Conservation (phyloP, 108 stramenopile genomes). For the Aurantiochytrium sp. region DNA sequence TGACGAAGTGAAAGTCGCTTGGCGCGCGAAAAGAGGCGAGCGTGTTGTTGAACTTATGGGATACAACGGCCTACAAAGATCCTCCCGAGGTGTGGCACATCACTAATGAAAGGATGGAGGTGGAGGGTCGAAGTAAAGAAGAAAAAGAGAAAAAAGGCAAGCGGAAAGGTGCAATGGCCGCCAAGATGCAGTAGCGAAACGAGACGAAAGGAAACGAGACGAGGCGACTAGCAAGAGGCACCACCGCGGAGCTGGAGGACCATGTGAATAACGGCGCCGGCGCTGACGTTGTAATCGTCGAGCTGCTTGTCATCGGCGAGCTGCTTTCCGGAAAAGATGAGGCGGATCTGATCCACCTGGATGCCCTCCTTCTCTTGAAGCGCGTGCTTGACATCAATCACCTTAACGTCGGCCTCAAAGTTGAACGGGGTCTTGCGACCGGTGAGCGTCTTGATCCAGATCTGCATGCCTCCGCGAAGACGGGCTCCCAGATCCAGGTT, state of each 20-base stretch:
- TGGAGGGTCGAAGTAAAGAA: too few relatives aligned
- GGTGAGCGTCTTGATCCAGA: conserved; percentile 91
- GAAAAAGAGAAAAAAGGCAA: too few relatives aligned
- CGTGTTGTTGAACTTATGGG: too few relatives aligned
- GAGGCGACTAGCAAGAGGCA: neutral
- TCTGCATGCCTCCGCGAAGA: conserved; percentile 63
- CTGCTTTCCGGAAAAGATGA: conserved; percentile 95
- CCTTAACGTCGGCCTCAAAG: conserved; percentile 89
- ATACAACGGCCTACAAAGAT: too few relatives aligned
- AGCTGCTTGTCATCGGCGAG: conserved; percentile 85
- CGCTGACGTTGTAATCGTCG: conserved; percentile 83
- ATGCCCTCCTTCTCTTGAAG: conserved; percentile 98
- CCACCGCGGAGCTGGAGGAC: conserved; percentile 97
- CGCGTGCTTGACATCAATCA: conserved; percentile 88
- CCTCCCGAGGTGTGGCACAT: too few relatives aligned
- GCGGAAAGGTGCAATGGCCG: too few relatives aligned
- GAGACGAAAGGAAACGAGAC: too few relatives aligned
- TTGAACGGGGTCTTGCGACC: conserved; percentile 91
- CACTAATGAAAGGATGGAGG: too few relatives aligned
- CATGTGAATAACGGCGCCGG: conserved; percentile 99
- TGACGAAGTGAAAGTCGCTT: too few relatives aligned
- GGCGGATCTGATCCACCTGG: conserved; percentile 94
- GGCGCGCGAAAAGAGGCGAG: too few relatives aligned
- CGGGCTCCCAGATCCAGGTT: conserved; percentile 51
- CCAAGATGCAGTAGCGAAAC: too few relatives aligned